Percentiles rank a stretch among this genome's conserved stretches.
These are phyloP conservation scores for Trypanosomatidae sp. DNA, from an alignment of 208 protist genomes.

Conservation along the genomic window DNA sequence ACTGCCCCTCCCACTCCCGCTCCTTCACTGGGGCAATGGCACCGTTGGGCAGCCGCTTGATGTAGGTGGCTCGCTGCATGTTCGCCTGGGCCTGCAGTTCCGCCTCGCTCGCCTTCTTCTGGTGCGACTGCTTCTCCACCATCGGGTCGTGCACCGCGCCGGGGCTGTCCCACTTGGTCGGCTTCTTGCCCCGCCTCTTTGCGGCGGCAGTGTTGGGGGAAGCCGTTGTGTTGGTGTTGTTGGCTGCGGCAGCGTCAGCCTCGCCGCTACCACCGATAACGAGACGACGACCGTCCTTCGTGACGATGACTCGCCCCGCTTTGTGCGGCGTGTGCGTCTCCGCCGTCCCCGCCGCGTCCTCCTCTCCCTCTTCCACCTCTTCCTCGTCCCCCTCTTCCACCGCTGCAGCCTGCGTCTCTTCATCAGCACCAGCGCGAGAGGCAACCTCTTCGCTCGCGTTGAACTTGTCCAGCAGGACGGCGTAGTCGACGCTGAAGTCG, in stretches of 20 bases:
- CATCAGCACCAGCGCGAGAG: slow-evolving; percentile 16
- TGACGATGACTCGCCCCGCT: slow-evolving; percentile 49
- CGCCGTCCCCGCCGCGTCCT: slow-evolving; percentile 11
- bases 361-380: slow-evolving; percentile 6
- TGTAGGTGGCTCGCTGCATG: slow-evolving; percentile 66
- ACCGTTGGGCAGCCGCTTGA: slow-evolving; percentile 72
- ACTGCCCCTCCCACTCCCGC: slow-evolving; percentile 77
- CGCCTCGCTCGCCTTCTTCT: slow-evolving; percentile 49
- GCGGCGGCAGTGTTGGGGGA: no score
- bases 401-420: slow-evolving; percentile 32
- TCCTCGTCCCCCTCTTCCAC: background rate
- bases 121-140: slow-evolving; percentile 34
- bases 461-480: no score
- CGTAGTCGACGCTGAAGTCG: no score
- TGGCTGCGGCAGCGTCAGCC: slow-evolving; percentile 3
- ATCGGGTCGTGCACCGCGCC: slow-evolving; percentile 14
- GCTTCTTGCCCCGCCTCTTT: slow-evolving; percentile 60
- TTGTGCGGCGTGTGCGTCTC: slow-evolving; percentile 1
- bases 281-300: slow-evolving; percentile 62
- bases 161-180: slow-evolving; percentile 59
- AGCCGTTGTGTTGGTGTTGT: no score
- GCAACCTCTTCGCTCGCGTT: no score
- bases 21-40: slow-evolving; percentile 70
- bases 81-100: slow-evolving; percentile 76
- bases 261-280: slow-evolving; percentile 32